Percentiles rank a stretch among this genome's conserved stretches.
These are phyloP conservation scores for Coniochaeta prunicola DNA, from an alignment of 2,329 filamentous ascomycete species.

Conservation along the genomic window DNA sequence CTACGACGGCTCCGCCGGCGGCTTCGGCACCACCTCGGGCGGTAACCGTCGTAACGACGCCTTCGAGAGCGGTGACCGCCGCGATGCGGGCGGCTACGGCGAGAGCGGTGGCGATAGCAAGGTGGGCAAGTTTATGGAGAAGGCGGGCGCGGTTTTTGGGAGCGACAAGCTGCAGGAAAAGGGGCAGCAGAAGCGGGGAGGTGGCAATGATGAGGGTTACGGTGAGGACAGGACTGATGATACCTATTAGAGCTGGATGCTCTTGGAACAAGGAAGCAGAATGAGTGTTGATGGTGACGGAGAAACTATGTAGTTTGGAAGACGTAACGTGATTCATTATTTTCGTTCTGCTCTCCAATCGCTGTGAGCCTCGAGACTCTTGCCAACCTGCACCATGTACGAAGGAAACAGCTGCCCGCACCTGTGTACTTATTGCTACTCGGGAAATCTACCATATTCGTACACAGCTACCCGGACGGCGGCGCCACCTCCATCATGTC, in stretches of 20 bases:
- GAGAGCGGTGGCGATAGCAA: slow-evolving; percentile 30
- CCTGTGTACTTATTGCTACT: not conserved
- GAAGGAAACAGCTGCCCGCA: no score
- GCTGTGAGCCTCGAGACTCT: no score
- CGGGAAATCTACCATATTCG: not conserved
- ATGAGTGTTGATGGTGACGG: not conserved
- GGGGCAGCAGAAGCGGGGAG: slow-evolving; percentile 34
- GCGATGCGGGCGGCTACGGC: slow-evolving; percentile 9
- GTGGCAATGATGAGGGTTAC: not conserved
- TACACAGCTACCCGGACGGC: not conserved
- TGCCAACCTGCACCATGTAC: no score
- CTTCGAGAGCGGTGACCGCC: slow-evolving; percentile 6
- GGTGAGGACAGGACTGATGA: not conserved
- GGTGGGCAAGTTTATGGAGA: slow-evolving; percentile 51
- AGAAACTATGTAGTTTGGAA: not conserved
- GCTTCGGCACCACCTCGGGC: slow-evolving; percentile 5
- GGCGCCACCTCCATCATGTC: slow-evolving; percentile 50
- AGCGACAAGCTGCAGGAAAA: slow-evolving; percentile 39
- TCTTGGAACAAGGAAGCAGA: not conserved
- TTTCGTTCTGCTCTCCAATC: no score
- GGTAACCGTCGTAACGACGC: slow-evolving; percentile 6
- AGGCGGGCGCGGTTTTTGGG: slow-evolving; percentile 42
- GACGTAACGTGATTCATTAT: no score
- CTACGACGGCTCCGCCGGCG: not conserved
- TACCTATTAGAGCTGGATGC: not conserved